Evolutionary conservation across 192 early-diverging fungal genomes (phyloP), one percentile per base, ranked within the genome.

Genomic region (Coemansia sp.): DNA sequence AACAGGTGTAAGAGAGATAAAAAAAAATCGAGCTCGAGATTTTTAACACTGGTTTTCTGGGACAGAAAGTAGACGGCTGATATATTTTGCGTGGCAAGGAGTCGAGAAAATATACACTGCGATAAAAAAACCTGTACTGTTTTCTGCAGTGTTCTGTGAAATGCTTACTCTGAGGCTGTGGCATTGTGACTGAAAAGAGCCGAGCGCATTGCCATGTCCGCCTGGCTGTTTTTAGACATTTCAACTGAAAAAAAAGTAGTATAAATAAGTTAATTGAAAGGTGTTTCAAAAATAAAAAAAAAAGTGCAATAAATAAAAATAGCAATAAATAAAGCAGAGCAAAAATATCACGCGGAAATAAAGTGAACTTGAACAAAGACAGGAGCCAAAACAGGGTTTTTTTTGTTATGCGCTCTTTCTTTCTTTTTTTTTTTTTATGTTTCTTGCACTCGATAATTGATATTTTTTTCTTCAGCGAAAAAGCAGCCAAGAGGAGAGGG

Each of bases 131-230:
- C 22, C 22, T 25, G 22, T 25, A 25, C 22, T 25, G 22, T 25
- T 25, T 25, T 25, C 22, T 25, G 22, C 1, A 25, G 22, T 25
- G 22, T 25, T 25, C 22, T 30, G 11, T 4, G 42, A 32, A 31
- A 11, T 63, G 31, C 75, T 65, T 73, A 73, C 71, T 82, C 79
- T 72, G 74, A 52, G 2, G 55, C 48, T 0, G 79, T 76, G 8
- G 71, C 67, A 40, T 63, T 69, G 42, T 67, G 73, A 61, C 69
- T 82, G 45, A 82, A 67, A 45, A 82, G 67, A 7, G 79, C 79
- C 17, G 73, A 70, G 30, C 79, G 70, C 79, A 82, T 75, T 82
- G 79, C 74, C 70, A 76, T 76, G 67, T 82, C 79, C 57, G 74
- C 59, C 42, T 62, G 70, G 8, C 79, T 48, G 62, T 59, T 66